Base-by-base conservation (phyloP, 495 filamentous ascomycete species). In the Hypoxylon cercidicola region DNA sequence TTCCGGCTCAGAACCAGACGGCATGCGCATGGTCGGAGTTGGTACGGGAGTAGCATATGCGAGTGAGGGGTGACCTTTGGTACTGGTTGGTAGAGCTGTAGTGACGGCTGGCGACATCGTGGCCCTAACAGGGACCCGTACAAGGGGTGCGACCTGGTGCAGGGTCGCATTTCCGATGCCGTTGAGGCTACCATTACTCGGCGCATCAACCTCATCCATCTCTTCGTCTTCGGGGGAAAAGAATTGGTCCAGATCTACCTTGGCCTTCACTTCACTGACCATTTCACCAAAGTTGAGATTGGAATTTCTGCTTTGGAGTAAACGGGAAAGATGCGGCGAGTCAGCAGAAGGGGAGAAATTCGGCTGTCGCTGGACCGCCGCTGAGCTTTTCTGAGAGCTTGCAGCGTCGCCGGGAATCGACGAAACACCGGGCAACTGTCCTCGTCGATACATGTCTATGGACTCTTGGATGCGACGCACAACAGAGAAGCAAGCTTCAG, bases 271-370 rank as follows among this genome's bases (percentile, higher is more conserved):
- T 66, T 83, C 82, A 23, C 60, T 78, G 55, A 88, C 82, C 19
- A 91, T 75, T 30, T 88, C 81, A 53, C 77, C 73, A 51, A 95
- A 75, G 62, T 94, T 84, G 51, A 87, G 81, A 53, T 76, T 77
- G 55, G 88, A 82, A 30, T 89, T 91, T 64, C 81, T 84, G 56
- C 82, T 85, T 50, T 85, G 80, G 78, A 93, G 84, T 53, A 92
- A 73, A 10, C 84, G 83, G 30, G 91, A 93, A 11, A 97, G 81
- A 73, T 92, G 85, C 6, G 93, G 93, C 2, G 87, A 88, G n/a
- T 85, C 84, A 12, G 87, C 78, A 11, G 91, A 91, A 16, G 84
- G 83, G 20, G 80, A 75, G 62, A 91, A 88, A 20, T 57, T 50
- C 23, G 59, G 12, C 9, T 56, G 57, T 44, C 32, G 48, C 48